These are phyloP conservation scores for Vaucheria bursata DNA, from an alignment of 352 stramenopile genomes.

Conservation along the genomic window DNA sequence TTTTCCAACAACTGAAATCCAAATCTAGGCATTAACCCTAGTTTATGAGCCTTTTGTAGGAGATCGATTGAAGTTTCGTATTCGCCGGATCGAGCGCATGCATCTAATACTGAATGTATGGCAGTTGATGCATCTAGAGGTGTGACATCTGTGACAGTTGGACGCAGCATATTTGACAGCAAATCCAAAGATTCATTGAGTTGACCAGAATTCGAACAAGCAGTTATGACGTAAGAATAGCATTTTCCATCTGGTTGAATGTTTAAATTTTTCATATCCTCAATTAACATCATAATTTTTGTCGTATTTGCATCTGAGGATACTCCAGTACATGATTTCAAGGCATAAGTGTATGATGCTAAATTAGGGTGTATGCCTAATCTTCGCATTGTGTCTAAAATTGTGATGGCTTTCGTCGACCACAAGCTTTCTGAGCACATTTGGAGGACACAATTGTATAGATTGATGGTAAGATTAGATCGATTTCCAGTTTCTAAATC, in stretches of 20 bases:
- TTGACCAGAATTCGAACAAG: background rate
- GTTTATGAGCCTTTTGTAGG: background rate
- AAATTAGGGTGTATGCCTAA: background rate
- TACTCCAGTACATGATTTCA: background rate
- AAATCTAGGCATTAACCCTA: background rate
- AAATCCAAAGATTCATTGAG: background rate
- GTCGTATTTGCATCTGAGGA: background rate
- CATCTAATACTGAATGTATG: background rate
- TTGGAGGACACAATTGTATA: background rate
- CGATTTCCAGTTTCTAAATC: background rate
- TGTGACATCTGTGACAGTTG: background rate
- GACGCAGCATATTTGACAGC: background rate
- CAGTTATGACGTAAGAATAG: background rate
- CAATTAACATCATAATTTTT: background rate
- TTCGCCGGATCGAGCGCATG: background rate
- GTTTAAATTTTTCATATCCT: background rate
- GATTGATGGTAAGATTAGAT: background rate
- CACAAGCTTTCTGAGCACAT: background rate
- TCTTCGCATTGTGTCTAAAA: background rate
- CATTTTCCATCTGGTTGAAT: background rate
- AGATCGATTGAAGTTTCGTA: background rate
- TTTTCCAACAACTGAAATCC: no score
- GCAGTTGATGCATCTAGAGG: background rate
- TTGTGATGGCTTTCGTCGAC: background rate
- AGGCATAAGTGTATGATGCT: background rate